Conservation (phyloP, 2,329 filamentous ascomycete species). For the Rutstroemia sp. region DNA sequence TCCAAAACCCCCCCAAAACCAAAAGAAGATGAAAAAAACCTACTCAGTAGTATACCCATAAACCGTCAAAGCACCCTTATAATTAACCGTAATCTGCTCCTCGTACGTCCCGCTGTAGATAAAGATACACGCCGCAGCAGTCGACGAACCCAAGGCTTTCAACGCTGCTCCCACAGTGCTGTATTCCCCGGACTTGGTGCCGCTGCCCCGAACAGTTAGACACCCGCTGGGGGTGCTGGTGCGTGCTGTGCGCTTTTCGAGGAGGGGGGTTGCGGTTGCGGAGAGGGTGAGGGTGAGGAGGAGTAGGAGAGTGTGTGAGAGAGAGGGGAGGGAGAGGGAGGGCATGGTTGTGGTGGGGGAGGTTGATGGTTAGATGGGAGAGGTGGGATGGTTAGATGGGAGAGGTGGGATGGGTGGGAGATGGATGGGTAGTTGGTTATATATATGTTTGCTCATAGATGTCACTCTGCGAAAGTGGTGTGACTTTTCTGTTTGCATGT, state of each 20-base stretch:
- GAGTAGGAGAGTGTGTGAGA: not conserved
- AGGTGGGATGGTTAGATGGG: too few species aligned
- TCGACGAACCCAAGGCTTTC: not conserved
- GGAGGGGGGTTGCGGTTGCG: not conserved
- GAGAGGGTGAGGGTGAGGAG: not conserved
- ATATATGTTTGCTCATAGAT: too few species aligned
- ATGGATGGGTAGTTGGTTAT: too few species aligned
- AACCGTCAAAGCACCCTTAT: not conserved
- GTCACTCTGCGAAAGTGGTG: too few species aligned
- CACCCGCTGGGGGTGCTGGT: constrained; percentile 6
- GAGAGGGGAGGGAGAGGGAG: not conserved
- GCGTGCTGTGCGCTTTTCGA: not conserved
- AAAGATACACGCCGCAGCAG: not conserved
- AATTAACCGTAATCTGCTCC: not conserved
- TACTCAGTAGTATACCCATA: constrained; percentile 4
- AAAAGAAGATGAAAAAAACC: not conserved
- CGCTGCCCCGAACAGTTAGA: constrained; percentile 3
- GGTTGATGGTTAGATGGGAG: too few species aligned
- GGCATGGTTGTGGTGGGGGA: not conserved
- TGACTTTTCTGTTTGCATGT: too few species aligned
- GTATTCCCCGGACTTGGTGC: constrained; percentile 9
- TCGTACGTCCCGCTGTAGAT: constrained; percentile 1
- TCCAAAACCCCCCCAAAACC: too few species aligned
- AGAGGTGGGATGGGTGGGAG: too few species aligned
- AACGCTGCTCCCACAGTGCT: not conserved